These are phyloP conservation scores for Alternaria ethzedia DNA, from an alignment of 2,329 filamentous ascomycete species.

Conservation along the genomic window DNA sequence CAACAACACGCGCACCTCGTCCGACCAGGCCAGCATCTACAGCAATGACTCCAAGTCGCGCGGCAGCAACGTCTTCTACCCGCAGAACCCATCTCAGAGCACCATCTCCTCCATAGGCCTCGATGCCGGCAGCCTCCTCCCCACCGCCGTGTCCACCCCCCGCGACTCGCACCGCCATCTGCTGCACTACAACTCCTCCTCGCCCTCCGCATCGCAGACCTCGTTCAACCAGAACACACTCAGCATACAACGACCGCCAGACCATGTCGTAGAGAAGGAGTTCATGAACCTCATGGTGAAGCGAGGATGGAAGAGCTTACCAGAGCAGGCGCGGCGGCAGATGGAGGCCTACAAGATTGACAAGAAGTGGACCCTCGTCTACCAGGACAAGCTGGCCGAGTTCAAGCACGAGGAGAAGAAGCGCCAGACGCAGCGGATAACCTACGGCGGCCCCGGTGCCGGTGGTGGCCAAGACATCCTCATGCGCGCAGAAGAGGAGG, in stretches of 20 bases:
- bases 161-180: constrained; percentile 52
- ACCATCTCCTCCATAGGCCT: constrained; percentile 55
- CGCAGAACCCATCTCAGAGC: constrained; percentile 66
- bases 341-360: constrained; percentile 94
- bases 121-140: constrained; percentile 48
- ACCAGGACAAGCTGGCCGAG: constrained; percentile 92
- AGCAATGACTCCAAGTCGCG: constrained; percentile 67
- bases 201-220: constrained; percentile 56
- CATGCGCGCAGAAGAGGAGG: constrained; percentile 87
- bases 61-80: constrained; percentile 54
- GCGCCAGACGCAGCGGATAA: constrained; percentile 72
- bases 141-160: constrained; percentile 47
- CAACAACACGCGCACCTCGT: constrained; percentile 61
- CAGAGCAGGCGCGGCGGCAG: constrained; percentile 90
- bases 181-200: constrained; percentile 52
- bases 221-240: constrained; percentile 62
- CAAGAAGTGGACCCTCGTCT: constrained; percentile 97
- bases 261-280: constrained; percentile 85
- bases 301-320: constrained; percentile 94
- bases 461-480: constrained; percentile 64
- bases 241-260: constrained; percentile 73
- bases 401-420: constrained; percentile 94
- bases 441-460: constrained; percentile 56
- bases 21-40: constrained; percentile 70
- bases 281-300: constrained; percentile 96